Percentiles rank a stretch among this genome's conserved stretches.
Evolutionary conservation across 176 grass and related monocot genomes (phyloP).

Genomic region (Triticum monococcum): DNA sequence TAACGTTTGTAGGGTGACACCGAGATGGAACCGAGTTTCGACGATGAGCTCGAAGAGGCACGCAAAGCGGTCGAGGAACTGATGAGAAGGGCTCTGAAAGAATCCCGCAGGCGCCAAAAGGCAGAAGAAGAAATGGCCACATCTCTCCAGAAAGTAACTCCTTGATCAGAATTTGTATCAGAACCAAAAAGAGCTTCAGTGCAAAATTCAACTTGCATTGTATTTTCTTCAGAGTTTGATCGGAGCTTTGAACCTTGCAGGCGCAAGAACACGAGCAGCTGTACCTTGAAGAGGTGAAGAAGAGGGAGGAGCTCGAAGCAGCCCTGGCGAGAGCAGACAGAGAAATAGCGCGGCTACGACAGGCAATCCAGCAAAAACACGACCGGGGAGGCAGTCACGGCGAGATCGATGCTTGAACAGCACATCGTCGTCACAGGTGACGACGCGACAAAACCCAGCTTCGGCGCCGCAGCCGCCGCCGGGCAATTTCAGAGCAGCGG

Average conservation of each 20-base stretch:
- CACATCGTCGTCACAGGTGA: neutral
- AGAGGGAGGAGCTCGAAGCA: slow-evolving; percentile 55
- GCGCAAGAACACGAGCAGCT: slow-evolving; percentile 46
- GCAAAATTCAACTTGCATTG: neutral
- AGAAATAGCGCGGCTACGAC: slow-evolving; percentile 16
- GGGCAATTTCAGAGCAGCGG: neutral
- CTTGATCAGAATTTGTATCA: too few species aligned
- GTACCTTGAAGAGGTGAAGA: slow-evolving; percentile 42
- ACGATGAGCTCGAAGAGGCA: slow-evolving; percentile 53
- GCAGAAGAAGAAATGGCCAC: slow-evolving; percentile 46
- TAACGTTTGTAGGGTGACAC: slow-evolving; percentile 19
- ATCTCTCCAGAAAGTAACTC: slow-evolving; percentile 39
- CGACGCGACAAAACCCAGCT: neutral
- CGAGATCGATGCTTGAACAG: slow-evolving; percentile 1
- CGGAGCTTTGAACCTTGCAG: slow-evolving; percentile 39
- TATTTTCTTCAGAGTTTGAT: neutral
- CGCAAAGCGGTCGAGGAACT: slow-evolving; percentile 46
- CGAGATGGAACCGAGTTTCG: slow-evolving; percentile 17
- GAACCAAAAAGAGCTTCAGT: neutral
- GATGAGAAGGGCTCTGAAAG: slow-evolving; percentile 50
- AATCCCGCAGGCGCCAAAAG: slow-evolving; percentile 47
- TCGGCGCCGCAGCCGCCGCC: too few species aligned
- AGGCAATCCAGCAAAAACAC: neutral
- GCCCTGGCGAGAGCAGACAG: slow-evolving; percentile 41
- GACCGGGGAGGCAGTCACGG: neutral